Percentiles rank a stretch among this genome's conserved stretches.
phyloP scores from a whole-genome alignment of 805 yeast species.

The Myxozyma monticola region DNA sequence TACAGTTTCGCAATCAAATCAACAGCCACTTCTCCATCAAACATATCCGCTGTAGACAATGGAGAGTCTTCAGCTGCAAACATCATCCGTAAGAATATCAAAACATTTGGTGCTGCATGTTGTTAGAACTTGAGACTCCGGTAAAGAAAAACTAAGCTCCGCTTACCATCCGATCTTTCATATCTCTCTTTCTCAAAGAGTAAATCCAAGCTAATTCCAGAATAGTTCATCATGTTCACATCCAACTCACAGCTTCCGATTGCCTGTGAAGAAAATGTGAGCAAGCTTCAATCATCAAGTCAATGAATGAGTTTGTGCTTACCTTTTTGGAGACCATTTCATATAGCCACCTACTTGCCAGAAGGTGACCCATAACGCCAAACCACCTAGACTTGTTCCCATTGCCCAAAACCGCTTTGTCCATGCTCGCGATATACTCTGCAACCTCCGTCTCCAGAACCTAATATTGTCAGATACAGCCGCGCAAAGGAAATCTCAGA shows the following conservation, averaged over 20 bases:
- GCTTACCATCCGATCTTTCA: too few species aligned
- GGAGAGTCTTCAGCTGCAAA: neutral
- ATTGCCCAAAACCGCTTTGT: neutral
- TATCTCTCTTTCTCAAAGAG: neutral
- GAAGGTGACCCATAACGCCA: slow-evolving; percentile 1
- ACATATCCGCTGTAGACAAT: neutral
- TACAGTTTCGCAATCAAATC: slow-evolving; percentile 5
- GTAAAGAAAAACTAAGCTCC: too few species aligned
- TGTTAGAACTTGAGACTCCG: too few species aligned
- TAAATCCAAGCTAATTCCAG: neutral
- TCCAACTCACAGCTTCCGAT: too few species aligned
- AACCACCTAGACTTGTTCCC: slow-evolving; percentile 16
- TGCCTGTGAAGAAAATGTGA: too few species aligned
- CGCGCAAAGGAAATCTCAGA: too few species aligned
- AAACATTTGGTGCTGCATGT: too few species aligned
- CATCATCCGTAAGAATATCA: neutral
- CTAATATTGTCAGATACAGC: too few species aligned
- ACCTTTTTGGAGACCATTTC: too few species aligned
- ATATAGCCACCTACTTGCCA: slow-evolving; percentile 4
- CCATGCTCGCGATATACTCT: neutral
- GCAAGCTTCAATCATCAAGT: too few species aligned
- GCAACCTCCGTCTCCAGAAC: too few species aligned
- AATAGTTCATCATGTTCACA: neutral
- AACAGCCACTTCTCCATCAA: neutral
- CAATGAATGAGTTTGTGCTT: too few species aligned